These are phyloP conservation scores for Fusarium sp. DNA, from an alignment of 2,329 filamentous ascomycete species.

Conservation along the genomic window DNA sequence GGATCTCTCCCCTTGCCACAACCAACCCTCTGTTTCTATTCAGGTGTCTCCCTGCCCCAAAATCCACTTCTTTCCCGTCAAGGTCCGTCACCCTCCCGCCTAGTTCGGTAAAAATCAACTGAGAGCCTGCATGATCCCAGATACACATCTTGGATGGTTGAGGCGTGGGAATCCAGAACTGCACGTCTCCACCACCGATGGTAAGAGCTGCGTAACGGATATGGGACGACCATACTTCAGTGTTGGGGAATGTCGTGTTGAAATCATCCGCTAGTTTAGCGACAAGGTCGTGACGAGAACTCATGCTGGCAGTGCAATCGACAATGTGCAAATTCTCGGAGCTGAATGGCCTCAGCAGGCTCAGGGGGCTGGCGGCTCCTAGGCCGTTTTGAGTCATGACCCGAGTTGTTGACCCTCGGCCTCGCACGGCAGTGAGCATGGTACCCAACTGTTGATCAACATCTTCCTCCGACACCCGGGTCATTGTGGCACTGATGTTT, in stretches of 20 bases:
- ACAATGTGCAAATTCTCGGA: conserved; percentile 46
- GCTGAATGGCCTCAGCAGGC: conserved; percentile 26
- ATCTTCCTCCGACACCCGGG: conserved; percentile 48
- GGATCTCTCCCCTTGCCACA: conserved; percentile 58
- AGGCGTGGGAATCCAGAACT: conserved; percentile 45
- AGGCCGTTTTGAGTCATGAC: conserved; percentile 36
- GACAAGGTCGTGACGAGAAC: conserved; percentile 47
- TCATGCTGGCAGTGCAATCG: conserved; percentile 46
- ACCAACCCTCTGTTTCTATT: conserved; percentile 48
- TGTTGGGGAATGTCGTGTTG: conserved; percentile 48
- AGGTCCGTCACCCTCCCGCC: conserved; percentile 65
- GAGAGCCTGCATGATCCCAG: conserved; percentile 69
- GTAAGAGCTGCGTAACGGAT: conserved; percentile 52
- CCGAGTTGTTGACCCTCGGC: conserved; percentile 46
- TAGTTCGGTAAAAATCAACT: conserved; percentile 66
- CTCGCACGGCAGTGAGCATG: conserved; percentile 49
- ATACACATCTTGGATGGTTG: conserved; percentile 42
- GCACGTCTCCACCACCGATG: conserved; percentile 51
- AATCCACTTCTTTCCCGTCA: conserved; percentile 49
- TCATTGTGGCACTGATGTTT: conserved; percentile 57
- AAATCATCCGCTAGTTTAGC: conserved; percentile 42
- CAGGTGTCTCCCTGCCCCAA: conserved; percentile 49
- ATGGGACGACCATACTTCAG: conserved; percentile 53
- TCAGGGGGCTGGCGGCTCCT: conserved; percentile 30
- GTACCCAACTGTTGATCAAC: conserved; percentile 48